Evolutionary conservation across 2,329 filamentous ascomycete genomes (phyloP).

Genomic region (Samsoniella hepiali): DNA sequence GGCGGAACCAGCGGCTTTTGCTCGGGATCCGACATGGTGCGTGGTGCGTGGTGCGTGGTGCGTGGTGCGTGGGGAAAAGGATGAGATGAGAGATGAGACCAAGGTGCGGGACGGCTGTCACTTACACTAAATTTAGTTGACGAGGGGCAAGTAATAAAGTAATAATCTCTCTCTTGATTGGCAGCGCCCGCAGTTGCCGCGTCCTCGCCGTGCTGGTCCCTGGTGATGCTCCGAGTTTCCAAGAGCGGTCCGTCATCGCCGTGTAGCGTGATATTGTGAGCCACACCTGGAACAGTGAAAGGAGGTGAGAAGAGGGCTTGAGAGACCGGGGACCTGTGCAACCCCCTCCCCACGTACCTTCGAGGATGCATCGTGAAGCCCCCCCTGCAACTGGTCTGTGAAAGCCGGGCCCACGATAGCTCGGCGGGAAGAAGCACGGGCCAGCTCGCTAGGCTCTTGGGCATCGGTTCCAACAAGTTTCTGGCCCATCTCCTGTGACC

Average conservation of each 20-base stretch:
- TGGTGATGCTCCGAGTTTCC: slow-evolving; percentile 1
- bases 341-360: neutral
- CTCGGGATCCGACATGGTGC: slow-evolving; percentile 6
- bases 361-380: slow-evolving; percentile 3
- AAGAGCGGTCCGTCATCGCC: slow-evolving; percentile 4
- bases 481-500: neutral
- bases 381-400: neutral
- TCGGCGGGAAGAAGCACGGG: slow-evolving; percentile 1
- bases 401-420: slow-evolving; percentile 4
- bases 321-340: neutral
- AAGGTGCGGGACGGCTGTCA: neutral
- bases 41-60: neutral
- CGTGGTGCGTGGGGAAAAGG: neutral
- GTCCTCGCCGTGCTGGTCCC: neutral
- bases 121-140: neutral
- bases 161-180: neutral
- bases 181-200: neutral
- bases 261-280: slow-evolving; percentile 11
- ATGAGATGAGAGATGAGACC: neutral
- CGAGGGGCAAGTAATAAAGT: neutral
- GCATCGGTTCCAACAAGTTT: neutral
- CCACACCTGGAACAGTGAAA: neutral
- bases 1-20: slow-evolving; percentile 5
- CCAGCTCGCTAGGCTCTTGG: neutral
- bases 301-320: neutral